Percentiles rank a stretch among this genome's conserved stretches.
These are phyloP conservation scores for Ocimum tenuiflorum DNA, from an alignment of 257 asterid genomes.

Conservation along the genomic window DNA sequence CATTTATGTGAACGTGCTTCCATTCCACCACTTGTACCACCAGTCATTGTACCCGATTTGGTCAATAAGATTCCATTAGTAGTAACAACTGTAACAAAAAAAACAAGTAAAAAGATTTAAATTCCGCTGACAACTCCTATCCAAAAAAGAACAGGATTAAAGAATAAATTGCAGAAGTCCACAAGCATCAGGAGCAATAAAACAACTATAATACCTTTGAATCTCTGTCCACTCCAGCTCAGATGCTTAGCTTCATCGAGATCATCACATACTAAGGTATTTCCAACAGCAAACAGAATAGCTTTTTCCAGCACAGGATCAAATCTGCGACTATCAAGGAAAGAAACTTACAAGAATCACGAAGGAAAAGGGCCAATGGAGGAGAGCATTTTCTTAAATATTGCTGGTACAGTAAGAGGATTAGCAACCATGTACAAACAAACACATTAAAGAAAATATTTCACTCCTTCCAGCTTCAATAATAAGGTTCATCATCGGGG, in stretches of 20 bases:
- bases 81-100: constrained; percentile 67
- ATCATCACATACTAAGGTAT: constrained; percentile 92
- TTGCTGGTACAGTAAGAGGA: neutral
- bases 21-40: constrained; percentile 98
- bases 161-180: neutral
- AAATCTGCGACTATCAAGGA: constrained; percentile 62
- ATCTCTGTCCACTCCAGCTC: constrained; percentile 91
- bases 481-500: neutral
- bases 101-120: neutral
- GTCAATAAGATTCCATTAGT: constrained; percentile 83
- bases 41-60: constrained; percentile 99
- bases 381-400: neutral
- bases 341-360: constrained; percentile 15
- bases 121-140: constrained; percentile 42
- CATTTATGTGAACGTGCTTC: constrained; percentile 98
- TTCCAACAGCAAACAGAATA: constrained; percentile 86
- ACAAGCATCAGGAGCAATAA: constrained; percentile 19
- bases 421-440: neutral
- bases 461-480: neutral
- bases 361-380: constrained; percentile 2
- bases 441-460: neutral
- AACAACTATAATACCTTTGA: constrained; percentile 54
- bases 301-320: constrained; percentile 81
- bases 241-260: constrained; percentile 88
- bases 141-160: constrained; percentile 8